These are phyloP conservation scores for Galerina sulciceps DNA, from an alignment of 768 basidiomycete species.

Conservation along the genomic window DNA sequence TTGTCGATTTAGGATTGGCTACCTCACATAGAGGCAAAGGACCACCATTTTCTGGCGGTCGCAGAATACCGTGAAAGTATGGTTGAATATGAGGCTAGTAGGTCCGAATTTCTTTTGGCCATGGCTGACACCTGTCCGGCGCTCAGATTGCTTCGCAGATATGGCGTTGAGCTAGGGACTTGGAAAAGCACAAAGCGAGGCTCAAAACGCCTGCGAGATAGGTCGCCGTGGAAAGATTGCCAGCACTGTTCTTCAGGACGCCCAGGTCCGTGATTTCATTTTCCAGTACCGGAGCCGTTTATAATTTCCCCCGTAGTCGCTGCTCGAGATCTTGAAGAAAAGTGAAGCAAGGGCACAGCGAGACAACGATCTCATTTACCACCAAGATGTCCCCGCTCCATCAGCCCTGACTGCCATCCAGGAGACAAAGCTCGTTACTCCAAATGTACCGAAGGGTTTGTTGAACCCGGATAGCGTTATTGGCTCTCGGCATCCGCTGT, in stretches of 20 bases:
- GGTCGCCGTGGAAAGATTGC: constrained; percentile 68
- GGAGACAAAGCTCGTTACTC: constrained; percentile 68
- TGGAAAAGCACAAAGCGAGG: constrained; percentile 63
- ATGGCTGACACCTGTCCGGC: constrained; percentile 1
- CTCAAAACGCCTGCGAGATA: constrained; percentile 71
- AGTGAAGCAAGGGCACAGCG: constrained; percentile 74
- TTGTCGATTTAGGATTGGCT: constrained; percentile 65
- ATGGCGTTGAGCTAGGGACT: constrained; percentile 89
- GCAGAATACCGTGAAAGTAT: constrained; percentile 87
- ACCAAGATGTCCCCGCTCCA: constrained; percentile 79
- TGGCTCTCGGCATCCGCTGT: constrained; percentile 61
- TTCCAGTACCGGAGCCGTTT: not conserved
- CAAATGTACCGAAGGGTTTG: constrained; percentile 58
- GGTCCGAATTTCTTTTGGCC: constrained; percentile 40
- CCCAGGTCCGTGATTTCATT: constrained; percentile 57
- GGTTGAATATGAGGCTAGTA: constrained; percentile 82
- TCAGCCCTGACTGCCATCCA: constrained; percentile 69
- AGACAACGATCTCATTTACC: constrained; percentile 96
- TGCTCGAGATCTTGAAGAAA: constrained; percentile 72
- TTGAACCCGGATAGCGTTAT: constrained; percentile 60
- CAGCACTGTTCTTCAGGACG: constrained; percentile 71
- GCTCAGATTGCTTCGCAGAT: constrained; percentile 49
- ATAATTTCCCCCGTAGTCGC: constrained; percentile 53
- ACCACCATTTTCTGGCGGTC: constrained; percentile 85
- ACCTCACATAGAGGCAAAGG: constrained; percentile 81